These are phyloP conservation scores for Tylopilus sp. DNA, from an alignment of 1,284 basidiomycete species.

Conservation along the genomic window DNA sequence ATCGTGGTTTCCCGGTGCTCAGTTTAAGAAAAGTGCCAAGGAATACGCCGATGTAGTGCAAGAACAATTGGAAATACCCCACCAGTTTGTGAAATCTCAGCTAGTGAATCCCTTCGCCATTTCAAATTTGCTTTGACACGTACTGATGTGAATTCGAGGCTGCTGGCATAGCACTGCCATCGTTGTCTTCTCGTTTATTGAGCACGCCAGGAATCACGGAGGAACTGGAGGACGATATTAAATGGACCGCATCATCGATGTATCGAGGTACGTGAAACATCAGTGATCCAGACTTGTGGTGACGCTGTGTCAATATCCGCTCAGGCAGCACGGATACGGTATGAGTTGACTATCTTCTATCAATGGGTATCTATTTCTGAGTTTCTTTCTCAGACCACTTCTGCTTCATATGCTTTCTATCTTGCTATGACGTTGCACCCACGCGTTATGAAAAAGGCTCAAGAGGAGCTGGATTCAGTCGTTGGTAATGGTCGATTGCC, in stretches of 20 bases:
- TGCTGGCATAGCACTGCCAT: conserved; percentile 57
- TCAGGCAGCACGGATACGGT: conserved; percentile 29
- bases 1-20: conserved; percentile 68
- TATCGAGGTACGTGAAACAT: conserved; percentile 54
- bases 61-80: conserved; percentile 61
- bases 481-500: conserved; percentile 56
- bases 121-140: neutral
- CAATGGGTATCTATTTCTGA: neutral
- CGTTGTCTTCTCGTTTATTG: conserved; percentile 59
- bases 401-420: conserved; percentile 20
- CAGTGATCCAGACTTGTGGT: neutral
- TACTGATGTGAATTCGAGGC: conserved; percentile 33
- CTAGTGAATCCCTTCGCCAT: conserved; percentile 39
- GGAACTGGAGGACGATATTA: conserved; percentile 61
- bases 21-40: conserved; percentile 61
- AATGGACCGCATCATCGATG: conserved; percentile 66
- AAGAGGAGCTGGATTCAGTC: conserved; percentile 67
- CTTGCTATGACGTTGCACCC: conserved; percentile 40
- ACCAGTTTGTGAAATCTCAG: conserved; percentile 64
- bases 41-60: conserved; percentile 56
- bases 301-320: neutral
- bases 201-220: conserved; percentile 53
- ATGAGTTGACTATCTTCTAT: neutral
- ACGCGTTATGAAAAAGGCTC: conserved; percentile 54
- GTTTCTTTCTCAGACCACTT: conserved; percentile 5